These are phyloP conservation scores for Torulaspora globosa DNA, from an alignment of 1,139 yeast genomes.

Conservation along the genomic window DNA sequence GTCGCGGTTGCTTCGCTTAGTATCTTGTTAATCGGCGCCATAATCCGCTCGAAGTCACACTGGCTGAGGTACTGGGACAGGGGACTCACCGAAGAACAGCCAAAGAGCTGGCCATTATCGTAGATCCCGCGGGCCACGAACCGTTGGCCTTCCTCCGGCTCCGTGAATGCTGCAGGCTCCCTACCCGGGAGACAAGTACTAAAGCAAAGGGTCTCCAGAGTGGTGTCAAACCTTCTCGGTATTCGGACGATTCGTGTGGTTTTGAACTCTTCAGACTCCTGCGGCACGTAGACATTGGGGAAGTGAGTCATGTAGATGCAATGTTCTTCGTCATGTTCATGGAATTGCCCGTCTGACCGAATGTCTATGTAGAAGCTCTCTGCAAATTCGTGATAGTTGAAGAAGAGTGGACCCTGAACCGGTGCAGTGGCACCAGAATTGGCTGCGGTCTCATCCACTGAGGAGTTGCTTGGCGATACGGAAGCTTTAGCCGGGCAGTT, in stretches of 20 bases:
- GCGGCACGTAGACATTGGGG: slow-evolving; percentile 50
- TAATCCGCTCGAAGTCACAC: slow-evolving; percentile 43
- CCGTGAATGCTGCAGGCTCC: slow-evolving; percentile 58
- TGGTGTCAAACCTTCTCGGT: slow-evolving; percentile 47
- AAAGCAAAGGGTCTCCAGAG: slow-evolving; percentile 51
- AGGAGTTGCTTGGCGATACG: slow-evolving; percentile 13
- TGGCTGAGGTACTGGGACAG: slow-evolving; percentile 42
- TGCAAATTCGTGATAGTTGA: slow-evolving; percentile 63
- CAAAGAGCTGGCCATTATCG: slow-evolving; percentile 46
- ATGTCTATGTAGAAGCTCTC: slow-evolving; percentile 38
- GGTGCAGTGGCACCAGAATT: slow-evolving; percentile 10
- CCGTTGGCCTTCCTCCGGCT: slow-evolving; percentile 24
- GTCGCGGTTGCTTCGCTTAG: slow-evolving; percentile 45
- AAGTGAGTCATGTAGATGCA: slow-evolving; percentile 57
- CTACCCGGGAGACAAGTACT: slow-evolving; percentile 55
- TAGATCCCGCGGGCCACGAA: slow-evolving; percentile 42
- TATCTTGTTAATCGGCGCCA: slow-evolving; percentile 45
- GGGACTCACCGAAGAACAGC: slow-evolving; percentile 54
- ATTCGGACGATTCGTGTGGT: slow-evolving; percentile 59
- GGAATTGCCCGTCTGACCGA: slow-evolving; percentile 12
- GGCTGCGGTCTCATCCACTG: slow-evolving; percentile 11
- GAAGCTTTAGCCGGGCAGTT: slow-evolving; percentile 4
- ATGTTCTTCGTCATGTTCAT: slow-evolving; percentile 32
- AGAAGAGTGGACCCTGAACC: slow-evolving; percentile 40
- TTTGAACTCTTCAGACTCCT: slow-evolving; percentile 35